Evolutionary conservation across 2,329 filamentous ascomycete genomes (phyloP), one percentile per base, ranked within the genome.

Genomic region (Neophaeococcomyces mojaviensis): DNA sequence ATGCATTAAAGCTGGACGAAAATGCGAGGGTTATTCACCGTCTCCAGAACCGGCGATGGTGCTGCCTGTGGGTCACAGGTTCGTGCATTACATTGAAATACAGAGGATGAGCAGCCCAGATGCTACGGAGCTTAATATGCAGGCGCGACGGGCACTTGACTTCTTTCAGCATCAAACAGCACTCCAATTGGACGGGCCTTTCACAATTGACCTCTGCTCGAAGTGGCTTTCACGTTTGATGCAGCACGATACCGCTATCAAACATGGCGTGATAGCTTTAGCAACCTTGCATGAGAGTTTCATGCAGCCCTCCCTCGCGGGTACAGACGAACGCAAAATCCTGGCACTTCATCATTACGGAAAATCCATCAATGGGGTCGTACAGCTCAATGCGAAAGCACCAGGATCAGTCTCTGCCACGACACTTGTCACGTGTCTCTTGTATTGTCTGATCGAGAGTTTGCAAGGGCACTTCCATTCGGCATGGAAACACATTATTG

Each of bases 361-460:
- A 47, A 68, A 68, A 44, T 69, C 74, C 2, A 71, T 77, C 30
- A 58, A 61, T 0, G 63, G 66, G 16, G 50, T 76, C 20, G 49
- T 59, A 2, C 49, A 48, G 7, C 52, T 68, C 31, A 65, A 68
- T 19, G 65, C 65, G 48, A 55, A 61, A 2, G 49, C 55, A 37
- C 53, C 60, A 13, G 52, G 63, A 12, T 49, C 57, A 55, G 63
- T 50, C 13, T 59, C 61, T 18, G 58, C 61, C 33, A 58, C 61
- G 3, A 60, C 66, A 1, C 54, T 77, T 13, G 59, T 74, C 2
- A 69, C 69, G 4, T 76, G 72, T 49, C 57, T 75, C 1, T 59
- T 77, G 18, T 75, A 77, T 50, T 70, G 73, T 19, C 74, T 73
- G 52, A 69, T 77, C 39, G 76, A 78, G 57, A 74, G 74, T 53